Percentiles rank a stretch among this genome's conserved stretches.
These are phyloP conservation scores for Fraxinus albicans DNA, from an alignment of 305 asterid genomes.

Conservation along the genomic window DNA sequence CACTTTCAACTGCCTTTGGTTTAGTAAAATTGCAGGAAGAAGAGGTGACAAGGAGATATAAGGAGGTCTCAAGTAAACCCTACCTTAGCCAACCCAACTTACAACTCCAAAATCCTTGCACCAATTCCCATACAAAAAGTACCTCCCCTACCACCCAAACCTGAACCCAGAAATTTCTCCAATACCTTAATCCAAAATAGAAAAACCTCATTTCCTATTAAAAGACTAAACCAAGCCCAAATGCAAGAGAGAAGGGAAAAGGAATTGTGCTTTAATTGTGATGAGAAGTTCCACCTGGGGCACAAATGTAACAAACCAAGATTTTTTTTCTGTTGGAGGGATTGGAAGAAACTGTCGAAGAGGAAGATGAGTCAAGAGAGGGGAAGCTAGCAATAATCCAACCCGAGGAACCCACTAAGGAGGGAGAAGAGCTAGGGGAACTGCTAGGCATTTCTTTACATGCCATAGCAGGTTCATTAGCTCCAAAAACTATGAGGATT, in stretches of 20 bases:
- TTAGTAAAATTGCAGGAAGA: not conserved
- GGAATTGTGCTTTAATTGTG: not conserved
- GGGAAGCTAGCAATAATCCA: not conserved
- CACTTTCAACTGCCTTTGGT: not conserved
- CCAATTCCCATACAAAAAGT: no score
- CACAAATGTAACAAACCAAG: not conserved
- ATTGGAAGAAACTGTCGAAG: not conserved
- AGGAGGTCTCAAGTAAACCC: not conserved
- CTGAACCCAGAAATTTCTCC: not conserved
- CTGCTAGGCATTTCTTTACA: not conserved
- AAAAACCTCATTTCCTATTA: not conserved
- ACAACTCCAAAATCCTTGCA: not conserved
- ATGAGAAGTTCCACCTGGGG: not conserved
- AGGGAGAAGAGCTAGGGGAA: not conserved
- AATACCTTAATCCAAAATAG: not conserved
- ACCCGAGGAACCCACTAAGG: not conserved
- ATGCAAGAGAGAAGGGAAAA: not conserved
- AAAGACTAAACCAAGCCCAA: not conserved
- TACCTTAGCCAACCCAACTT: not conserved
- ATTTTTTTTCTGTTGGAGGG: not conserved
- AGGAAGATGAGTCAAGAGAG: not conserved
- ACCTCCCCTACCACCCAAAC: not conserved
- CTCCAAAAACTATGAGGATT: not conserved
- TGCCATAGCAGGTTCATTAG: not conserved
- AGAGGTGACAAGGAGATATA: not conserved